Base-by-base conservation (phyloP, 192 early-diverging fungal species). In the Coemansia sp. region DNA sequence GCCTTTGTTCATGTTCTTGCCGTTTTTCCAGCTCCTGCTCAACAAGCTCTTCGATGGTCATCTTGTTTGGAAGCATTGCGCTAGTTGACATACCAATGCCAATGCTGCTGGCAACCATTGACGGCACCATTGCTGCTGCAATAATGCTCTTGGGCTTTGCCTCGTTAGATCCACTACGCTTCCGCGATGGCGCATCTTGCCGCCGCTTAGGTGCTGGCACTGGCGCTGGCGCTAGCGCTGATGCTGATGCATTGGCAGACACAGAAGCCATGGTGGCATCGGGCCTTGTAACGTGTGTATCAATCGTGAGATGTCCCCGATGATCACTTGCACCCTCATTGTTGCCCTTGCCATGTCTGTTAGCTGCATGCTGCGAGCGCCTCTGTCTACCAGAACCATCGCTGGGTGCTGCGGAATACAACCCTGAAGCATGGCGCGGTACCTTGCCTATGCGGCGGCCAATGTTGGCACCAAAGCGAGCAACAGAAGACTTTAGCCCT, bases 81-180 rank as follows among this genome's bases (percentile, higher is more conserved):
- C 73, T 82, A 5, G 79, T 76, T 7, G 79, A 82, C 79, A 82
- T 82, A 22, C 79, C 79, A 32, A 82, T 82, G 49, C 71, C 80
- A 42, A 83, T 74, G 60, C 75, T 77, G 22, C 71, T 75, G 28
- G 75, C 75, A 20, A 83, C 75, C 72, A 83, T 69, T 45, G 76
- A 73, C 4, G 80, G 80, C 33, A 83, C 66, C 80, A 83, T 83
- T 17, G 80, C 69, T 16, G 75, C 80, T 7, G 75, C 69, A 8
- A 73, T 59, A 49, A 83, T 29, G 59, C 63, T 73, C 45, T 66
- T 83, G 14, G 61, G 34, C 48, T 62, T 69, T 17, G 54, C 28
- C 17, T 72, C 75, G 40, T 65, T 64, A 14, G 72, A 69, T n/a
- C 60, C 68, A 28, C 79, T 76, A 33, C 74, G 79, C 52, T 72